Evolutionary conservation across 2,329 filamentous ascomycete species (phyloP).

Genomic region (Penicillium sp.): DNA sequence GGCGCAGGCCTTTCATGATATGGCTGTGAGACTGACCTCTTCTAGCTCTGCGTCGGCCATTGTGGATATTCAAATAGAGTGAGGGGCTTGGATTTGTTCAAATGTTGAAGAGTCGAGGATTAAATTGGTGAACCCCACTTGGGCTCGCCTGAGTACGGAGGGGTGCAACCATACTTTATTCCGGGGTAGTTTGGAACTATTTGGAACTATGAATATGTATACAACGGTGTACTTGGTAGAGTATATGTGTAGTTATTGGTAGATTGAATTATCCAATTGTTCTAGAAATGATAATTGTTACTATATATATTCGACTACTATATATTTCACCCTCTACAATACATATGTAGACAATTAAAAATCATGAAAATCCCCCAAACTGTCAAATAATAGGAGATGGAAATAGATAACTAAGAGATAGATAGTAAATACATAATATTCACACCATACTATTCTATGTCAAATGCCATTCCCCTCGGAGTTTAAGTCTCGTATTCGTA

Average conservation of each 20-base stretch:
- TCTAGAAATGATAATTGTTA: background rate
- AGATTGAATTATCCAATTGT: background rate
- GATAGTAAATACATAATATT: background rate
- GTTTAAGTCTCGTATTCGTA: background rate
- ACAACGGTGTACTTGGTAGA: background rate
- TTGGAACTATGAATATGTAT: background rate
- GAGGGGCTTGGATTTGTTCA: background rate
- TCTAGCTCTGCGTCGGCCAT: slow-evolving; percentile 68
- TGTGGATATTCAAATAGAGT: background rate
- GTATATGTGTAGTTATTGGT: background rate
- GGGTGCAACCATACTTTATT: background rate
- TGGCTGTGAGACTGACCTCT: slow-evolving; percentile 45
- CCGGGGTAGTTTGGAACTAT: background rate
- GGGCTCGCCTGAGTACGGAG: slow-evolving; percentile 20
- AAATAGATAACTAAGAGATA: background rate
- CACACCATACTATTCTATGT: background rate
- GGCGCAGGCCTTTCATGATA: background rate
- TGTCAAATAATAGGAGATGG: background rate
- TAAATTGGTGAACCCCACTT: slow-evolving; percentile 22
- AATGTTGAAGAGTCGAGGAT: slow-evolving; percentile 11
- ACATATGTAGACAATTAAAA: background rate
- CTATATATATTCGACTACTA: background rate
- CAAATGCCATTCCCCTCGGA: too few species aligned
- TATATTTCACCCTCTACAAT: background rate
- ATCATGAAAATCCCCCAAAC: background rate